Percentiles rank a stretch among this genome's conserved stretches.
phyloP scores from a whole-genome alignment of 305 asterid genomes.

The Fraxinus xanthoxyloides region DNA sequence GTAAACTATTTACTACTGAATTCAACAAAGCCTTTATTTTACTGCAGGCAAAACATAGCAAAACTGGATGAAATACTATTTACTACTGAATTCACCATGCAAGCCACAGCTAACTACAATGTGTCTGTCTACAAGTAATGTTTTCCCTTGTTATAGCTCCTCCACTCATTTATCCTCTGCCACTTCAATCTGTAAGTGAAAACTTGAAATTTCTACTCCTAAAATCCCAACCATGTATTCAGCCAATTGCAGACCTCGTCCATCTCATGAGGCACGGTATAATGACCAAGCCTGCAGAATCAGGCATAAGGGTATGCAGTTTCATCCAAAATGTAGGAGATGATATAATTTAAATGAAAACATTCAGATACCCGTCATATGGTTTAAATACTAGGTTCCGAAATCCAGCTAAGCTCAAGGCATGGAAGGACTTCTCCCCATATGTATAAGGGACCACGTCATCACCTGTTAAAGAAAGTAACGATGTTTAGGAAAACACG shows the following conservation, averaged over 20 bases:
- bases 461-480: conserved; percentile 53
- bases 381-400: conserved; percentile 61
- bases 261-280: conserved; percentile 94
- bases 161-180: conserved; percentile 11
- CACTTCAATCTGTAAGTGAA: conserved; percentile 10
- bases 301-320: conserved; percentile 13
- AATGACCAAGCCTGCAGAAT: conserved; percentile 79
- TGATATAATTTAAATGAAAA: neutral
- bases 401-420: conserved; percentile 81
- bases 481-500: neutral
- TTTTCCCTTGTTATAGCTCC: conserved; percentile 29
- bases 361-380: conserved; percentile 63
- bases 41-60: conserved; percentile 29
- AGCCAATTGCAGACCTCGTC: conserved; percentile 78
- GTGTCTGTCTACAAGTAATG: conserved; percentile 12
- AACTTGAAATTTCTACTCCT: neutral
- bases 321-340: neutral
- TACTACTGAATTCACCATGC: conserved; percentile 29
- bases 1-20: conserved; percentile 23
- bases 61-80: conserved; percentile 36
- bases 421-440: conserved; percentile 71
- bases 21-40: conserved; percentile 25
- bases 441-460: conserved; percentile 77
- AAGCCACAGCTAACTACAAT: conserved; percentile 29
- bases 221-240: conserved; percentile 4